A percentile compares a stretch with the other conserved stretches of the same genome.
phyloP scores from a whole-genome alignment of 176 grass and related monocot genomes.

The Themeda triandra region DNA sequence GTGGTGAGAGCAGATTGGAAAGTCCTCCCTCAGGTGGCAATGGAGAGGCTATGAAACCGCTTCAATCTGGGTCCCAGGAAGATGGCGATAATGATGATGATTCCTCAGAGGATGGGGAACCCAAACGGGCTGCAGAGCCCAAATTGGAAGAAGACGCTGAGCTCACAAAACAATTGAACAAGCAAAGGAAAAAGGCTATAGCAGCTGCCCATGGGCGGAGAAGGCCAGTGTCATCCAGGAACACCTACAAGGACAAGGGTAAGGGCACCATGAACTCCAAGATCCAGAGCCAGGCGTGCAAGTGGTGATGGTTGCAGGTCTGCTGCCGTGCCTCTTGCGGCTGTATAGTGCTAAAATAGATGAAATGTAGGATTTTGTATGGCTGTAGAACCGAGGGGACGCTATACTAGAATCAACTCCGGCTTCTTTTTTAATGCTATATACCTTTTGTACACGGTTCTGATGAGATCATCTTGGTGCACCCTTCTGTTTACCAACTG shows the following conservation, averaged over 20 bases:
- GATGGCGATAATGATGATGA: constrained; percentile 1
- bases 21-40: not conserved
- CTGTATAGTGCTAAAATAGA: not conserved
- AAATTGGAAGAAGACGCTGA: constrained; percentile 17
- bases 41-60: constrained; percentile 9
- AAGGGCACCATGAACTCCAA: constrained; percentile 87
- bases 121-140: no score
- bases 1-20: not conserved
- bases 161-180: constrained; percentile 28
- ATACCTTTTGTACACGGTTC: no score
- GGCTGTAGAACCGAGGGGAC: not conserved
- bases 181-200: not conserved
- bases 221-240: constrained; percentile 53
- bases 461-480: no score
- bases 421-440: no score
- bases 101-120: not conserved
- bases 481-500: not conserved
- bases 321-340: not conserved
- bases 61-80: constrained; percentile 21
- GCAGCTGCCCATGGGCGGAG: constrained; percentile 6
- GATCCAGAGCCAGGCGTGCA: constrained; percentile 63
- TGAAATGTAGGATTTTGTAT: not conserved
- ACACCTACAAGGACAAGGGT: constrained; percentile 86
- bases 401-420: no score
- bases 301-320: constrained; percentile 44